Percentiles rank a stretch among this genome's conserved stretches.
phyloP scores from a whole-genome alignment of 805 yeast genomes.

The Lipomyces sp. region DNA sequence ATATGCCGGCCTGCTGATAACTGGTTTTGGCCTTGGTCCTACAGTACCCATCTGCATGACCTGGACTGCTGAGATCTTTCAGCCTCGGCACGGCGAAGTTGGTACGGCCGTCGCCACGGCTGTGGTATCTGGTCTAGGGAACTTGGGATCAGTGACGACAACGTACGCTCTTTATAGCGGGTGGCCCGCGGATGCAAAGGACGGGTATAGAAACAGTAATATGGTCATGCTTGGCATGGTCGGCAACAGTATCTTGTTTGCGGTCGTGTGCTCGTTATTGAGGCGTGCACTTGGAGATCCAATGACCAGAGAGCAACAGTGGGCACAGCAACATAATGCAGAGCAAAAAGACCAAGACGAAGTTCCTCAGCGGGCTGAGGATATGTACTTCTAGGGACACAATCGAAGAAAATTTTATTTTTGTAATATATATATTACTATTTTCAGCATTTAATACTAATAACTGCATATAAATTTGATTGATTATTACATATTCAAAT shows the following conservation, averaged over 20 bases:
- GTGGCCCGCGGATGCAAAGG: conserved; percentile 76
- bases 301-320: conserved; percentile 32
- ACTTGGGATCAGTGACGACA: conserved; percentile 81
- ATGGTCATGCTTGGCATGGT: conserved; percentile 82
- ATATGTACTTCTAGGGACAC: background rate
- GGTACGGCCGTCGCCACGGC: conserved; percentile 87
- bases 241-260: conserved; percentile 70
- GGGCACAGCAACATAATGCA: conserved; percentile 25
- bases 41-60: conserved; percentile 78
- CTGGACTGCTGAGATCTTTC: conserved; percentile 42
- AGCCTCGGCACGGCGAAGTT: conserved; percentile 72
- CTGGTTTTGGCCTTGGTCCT: conserved; percentile 89
- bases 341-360: conserved; percentile 3
- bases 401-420: background rate
- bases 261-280: conserved; percentile 46
- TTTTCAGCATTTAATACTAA: too few relatives aligned
- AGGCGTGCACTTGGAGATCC: conserved; percentile 48
- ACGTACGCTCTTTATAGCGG: conserved; percentile 86
- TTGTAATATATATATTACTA: background rate
- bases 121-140: conserved; percentile 82
- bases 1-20: conserved; percentile 78
- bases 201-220: conserved; percentile 70
- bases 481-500: background rate
- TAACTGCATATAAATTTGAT: background rate
- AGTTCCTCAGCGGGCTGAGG: background rate